Base-by-base conservation (phyloP, 306 rosid genomes). In the Vigna hirtella region DNA sequence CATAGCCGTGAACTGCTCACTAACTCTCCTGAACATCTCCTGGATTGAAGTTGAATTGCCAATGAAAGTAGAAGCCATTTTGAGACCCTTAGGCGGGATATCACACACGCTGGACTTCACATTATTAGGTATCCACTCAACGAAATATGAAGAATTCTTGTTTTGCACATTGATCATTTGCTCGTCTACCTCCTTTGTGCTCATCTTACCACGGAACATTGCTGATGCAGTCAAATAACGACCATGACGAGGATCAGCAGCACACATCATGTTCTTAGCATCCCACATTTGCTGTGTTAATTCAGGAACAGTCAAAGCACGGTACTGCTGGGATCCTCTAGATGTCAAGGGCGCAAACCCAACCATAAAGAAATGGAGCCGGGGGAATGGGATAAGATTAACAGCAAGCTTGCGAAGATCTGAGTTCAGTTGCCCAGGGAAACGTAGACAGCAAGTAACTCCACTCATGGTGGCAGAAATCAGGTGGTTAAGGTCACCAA, bases 211-310 rank as follows among this genome's bases (percentile, higher is more conserved):
- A 14, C 89, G 89, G 86, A 85, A 85, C 89, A 85, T 82, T 3
- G 89, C 89, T 14, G 89, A 85, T 7, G 86, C 89, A 5, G 86
- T 85, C 80, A 85, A 66, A 26, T 85, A 85, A 17, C 89, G 89
- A n/a, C 89, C 89, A 18, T 85, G 89, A 42, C 89, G 89, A 50
- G 89, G 89, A 72, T 85, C 89, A 4, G 89, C 89, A 4, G 89
- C 89, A 75, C 89, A 85, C 89, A 85, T 85, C 89, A 85, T 85
- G 74, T 85, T 85, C 82, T 85, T 85, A 1, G 89, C 79, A 79
- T 85, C 89, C 86, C 86, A 85, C 89, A 85, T 85, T 73, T 85
- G 89, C 71, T 85, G 89, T 7, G 89, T 85, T 82, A 85, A 76
- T 24, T 85, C 89, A 7, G 89, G 89, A 48, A 85, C 89, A 24